Conservation (phyloP, 441 rosid species). For the Croton laevigatus region DNA sequence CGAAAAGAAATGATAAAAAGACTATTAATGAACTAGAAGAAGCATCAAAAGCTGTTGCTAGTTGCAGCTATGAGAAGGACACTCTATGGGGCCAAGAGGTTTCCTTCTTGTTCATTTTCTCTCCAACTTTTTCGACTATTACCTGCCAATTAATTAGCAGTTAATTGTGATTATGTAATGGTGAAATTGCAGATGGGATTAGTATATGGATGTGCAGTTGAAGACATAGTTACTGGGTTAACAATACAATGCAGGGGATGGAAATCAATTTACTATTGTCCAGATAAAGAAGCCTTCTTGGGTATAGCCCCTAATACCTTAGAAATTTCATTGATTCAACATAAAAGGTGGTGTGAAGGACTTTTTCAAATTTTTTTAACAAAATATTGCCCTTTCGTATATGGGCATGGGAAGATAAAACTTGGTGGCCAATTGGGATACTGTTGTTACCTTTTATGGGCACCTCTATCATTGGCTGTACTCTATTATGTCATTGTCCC, state of each 20-base stretch:
- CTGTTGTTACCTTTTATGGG: conserved; percentile 20
- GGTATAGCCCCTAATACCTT: conserved; percentile 58
- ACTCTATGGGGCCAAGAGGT: conserved; percentile 77
- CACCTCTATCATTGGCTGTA: conserved; percentile 41
- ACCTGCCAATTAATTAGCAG: no score
- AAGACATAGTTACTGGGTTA: conserved; percentile 73
- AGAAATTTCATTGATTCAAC: conserved; percentile 55
- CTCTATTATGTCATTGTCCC: conserved; percentile 47
- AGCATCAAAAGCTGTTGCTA: conserved; percentile 46
- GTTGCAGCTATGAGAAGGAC: conserved; percentile 49
- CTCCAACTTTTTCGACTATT: background rate
- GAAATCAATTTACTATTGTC: conserved; percentile 61
- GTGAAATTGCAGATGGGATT: conserved; percentile 60
- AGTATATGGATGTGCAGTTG: conserved; percentile 65
- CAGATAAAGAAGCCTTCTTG: conserved; percentile 46
- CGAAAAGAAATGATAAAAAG: conserved; percentile 16
- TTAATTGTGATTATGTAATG: background rate
- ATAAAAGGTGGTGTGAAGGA: conserved; percentile 74
- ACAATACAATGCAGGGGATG: conserved; percentile 64
- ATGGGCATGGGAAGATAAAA: conserved; percentile 47
- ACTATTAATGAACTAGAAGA: conserved; percentile 27
- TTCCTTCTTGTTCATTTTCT: background rate
- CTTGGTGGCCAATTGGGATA: conserved; percentile 45
- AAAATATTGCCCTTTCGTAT: conserved; percentile 49
- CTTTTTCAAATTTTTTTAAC: conserved; percentile 57